Base-by-base conservation (phyloP, 495 filamentous ascomycete genomes). In the Hypoxylon crocopeplum region DNA sequence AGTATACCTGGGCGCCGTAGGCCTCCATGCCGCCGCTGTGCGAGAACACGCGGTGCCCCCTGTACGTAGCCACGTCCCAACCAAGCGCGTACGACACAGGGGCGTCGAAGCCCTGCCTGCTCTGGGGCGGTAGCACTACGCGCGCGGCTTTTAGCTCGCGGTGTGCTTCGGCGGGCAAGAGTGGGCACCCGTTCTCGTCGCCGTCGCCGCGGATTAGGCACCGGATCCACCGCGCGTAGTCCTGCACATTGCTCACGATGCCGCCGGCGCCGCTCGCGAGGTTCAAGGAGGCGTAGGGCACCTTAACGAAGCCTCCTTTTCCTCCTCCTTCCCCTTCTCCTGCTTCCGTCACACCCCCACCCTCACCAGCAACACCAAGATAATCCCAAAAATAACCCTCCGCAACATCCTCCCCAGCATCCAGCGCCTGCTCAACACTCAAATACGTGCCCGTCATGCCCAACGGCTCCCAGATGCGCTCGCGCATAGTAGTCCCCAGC, bases 401-500 rank as follows among this genome's bases (percentile, higher is more conserved):
- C 22, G 61, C 61, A 0, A 64, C 54, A 30, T 51, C 29, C 38
- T 13, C 19, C 33, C 59, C 50, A n/a, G 22, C 42, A 3, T n/a
- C 38, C 27, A 49, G 15, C 30, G 64, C 77, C 19, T 78, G 71
- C 7, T 70, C 50, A n/a, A 78, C 56, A 13, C 74, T 73, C 36
- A 79, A 77, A 57, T 74, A 80, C 10, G 82, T 84, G n/a, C 36
- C 37, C 7, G 69, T 58, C 82, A 85, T 85, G 0, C 69, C 72
- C 34, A 84, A 55, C 3, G 77, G 80, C 32, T 44, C 56, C 76
- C 77, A 85, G 32, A 85, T 74, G 17, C 59, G 38, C 25, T 75
- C 65, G 3, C 64, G 58, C 50, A 85, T 52, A 22, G 75, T 57
- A 8, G 76, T 63, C 3, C 77, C 77, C 12, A 86, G 66, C 70